phyloP scores from a whole-genome alignment of 768 basidiomycete genomes.

The Paxillus involutus region DNA sequence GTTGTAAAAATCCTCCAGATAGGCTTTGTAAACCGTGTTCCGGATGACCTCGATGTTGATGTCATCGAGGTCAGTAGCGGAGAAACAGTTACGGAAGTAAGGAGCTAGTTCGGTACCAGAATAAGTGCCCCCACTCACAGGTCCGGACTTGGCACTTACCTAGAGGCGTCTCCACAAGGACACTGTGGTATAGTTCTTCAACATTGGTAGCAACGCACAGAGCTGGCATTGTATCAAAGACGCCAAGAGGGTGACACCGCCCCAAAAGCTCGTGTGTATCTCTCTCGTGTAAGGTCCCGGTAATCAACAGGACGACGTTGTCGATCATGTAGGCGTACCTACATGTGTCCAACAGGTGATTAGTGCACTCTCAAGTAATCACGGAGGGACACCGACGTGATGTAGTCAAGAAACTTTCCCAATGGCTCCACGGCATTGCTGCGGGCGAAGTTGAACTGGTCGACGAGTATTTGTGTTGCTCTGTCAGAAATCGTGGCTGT shows the following conservation, averaged over 20 bases:
- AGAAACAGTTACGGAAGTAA: slow-evolving; percentile 95
- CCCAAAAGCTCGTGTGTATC: slow-evolving; percentile 97
- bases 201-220: slow-evolving; percentile 99
- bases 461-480: slow-evolving; percentile 91
- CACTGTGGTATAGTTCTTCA: slow-evolving; percentile 95
- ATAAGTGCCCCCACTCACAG: slow-evolving; percentile 2
- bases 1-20: slow-evolving; percentile 94
- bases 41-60: slow-evolving; percentile 99
- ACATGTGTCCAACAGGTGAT: slow-evolving; percentile 10
- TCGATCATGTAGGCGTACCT: slow-evolving; percentile 99
- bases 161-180: slow-evolving; percentile 95
- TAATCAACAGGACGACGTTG: slow-evolving; percentile 96
- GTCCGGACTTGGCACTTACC: slow-evolving; percentile 52
- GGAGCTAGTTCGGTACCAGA: slow-evolving; percentile 52
- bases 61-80: slow-evolving; percentile 95
- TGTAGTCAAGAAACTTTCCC: slow-evolving; percentile 93
- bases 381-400: slow-evolving; percentile 68
- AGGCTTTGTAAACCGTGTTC: slow-evolving; percentile 98
- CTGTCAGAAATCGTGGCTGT: slow-evolving; percentile 96
- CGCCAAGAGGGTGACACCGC: slow-evolving; percentile 94
- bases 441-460: slow-evolving; percentile 94
- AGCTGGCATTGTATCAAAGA: slow-evolving; percentile 98
- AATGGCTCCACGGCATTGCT: slow-evolving; percentile 90
- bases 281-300: slow-evolving; percentile 94
- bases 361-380: slow-evolving; percentile 1